Evolutionary conservation across 345 rosid species (phyloP), one percentile per base, ranked within the genome.

Genomic region (Diplotaxis tenuifolia): DNA sequence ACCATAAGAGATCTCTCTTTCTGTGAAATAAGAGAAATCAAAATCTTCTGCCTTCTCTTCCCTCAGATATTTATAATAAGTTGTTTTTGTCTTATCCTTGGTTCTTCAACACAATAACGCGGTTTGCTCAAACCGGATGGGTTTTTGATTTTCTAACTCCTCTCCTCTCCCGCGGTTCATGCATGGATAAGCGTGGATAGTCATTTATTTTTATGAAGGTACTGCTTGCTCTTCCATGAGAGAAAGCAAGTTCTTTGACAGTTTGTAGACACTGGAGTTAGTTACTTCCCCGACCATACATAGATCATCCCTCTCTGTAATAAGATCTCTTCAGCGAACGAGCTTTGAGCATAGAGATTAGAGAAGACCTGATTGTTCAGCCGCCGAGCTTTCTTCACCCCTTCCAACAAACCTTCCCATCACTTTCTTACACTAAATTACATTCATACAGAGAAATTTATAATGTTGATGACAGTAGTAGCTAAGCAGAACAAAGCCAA

Each of bases 281-380:
- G 50, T 42, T 42, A 42, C 50, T n/a, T 42, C 50, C 50, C 2
- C 2, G n/a, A 42, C 50, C 18, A 42, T 29, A 29, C 7, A 29
- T 27, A 27, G 29, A 27, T 27, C 29, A n/a, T n/a, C 25, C 25
- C 32, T 29, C 32, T 6, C 32, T 29, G 32, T 29, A 29, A 4
- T 29, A 29, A 29, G 32, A 29, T 4, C 32, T 29, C 32, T 29
- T 29, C 32, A 29, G 32, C 7, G 5, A 95, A 42, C 96, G 89
- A 0, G 99, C 93, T 85, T 90, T 95, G 77, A 95, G 87, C 96
- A 95, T 88, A 16, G 97, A 92, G 89, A 95, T 92, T 88, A 16
- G 97, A 92, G 89, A 95, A 92, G 19, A 95, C 99, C 40, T 95
- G 97, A 68, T 92, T 95, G 84, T 92, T 95, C 85, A 95, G 67